Evolutionary conservation across 306 rosid species (phyloP).

Genomic region (Quercus robur): DNA sequence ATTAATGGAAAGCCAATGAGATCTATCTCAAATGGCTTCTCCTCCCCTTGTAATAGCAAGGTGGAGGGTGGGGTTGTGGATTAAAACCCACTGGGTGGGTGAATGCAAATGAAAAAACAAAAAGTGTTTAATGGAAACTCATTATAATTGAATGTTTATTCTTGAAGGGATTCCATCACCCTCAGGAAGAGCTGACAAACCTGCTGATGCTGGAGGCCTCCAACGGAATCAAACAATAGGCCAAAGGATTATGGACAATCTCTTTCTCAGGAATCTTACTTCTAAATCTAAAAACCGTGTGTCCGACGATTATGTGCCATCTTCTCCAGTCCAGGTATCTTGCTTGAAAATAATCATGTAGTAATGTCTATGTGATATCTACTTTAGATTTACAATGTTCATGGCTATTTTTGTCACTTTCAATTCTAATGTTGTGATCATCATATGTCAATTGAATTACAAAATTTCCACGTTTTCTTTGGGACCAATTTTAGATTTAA

Average conservation of each 20-base stretch:
- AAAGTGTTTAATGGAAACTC: constrained; percentile 13
- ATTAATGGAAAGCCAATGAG: no score
- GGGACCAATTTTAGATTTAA: background rate
- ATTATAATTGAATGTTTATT: constrained; percentile 16
- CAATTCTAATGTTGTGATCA: background rate
- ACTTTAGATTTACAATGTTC: constrained; percentile 4
- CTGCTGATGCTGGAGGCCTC: constrained; percentile 62
- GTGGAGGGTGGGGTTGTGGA: background rate
- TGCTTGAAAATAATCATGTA: background rate
- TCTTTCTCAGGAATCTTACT: constrained; percentile 84
- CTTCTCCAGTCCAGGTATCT: constrained; percentile 80
- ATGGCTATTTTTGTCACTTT: background rate
- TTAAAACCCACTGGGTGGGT: background rate
- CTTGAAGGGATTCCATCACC: constrained; percentile 83
- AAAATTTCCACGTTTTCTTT: background rate
- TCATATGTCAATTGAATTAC: background rate
- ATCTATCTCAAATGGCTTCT: no score
- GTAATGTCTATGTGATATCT: background rate
- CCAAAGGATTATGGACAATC: constrained; percentile 92
- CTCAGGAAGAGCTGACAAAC: constrained; percentile 55
- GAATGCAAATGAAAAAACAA: background rate
- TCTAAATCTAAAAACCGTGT: constrained; percentile 61
- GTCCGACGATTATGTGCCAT: constrained; percentile 74
- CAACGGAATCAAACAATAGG: constrained; percentile 87
- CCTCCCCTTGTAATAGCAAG: background rate